Evolutionary conservation across 1,284 basidiomycete genomes (phyloP), one percentile per base, ranked within the genome.

Genomic region (Puccinia triticina): DNA sequence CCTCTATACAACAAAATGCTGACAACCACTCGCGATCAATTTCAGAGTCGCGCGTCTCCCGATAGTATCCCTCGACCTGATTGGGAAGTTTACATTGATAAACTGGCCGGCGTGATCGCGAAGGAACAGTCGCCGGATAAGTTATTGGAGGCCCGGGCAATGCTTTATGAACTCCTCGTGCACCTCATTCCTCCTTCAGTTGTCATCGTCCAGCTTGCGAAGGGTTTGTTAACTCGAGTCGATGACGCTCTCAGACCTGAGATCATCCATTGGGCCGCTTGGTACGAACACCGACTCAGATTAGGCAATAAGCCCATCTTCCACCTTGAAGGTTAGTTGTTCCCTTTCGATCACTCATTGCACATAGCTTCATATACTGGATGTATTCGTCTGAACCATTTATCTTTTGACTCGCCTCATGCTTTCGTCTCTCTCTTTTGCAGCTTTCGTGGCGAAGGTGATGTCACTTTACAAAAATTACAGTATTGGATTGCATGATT

Each of bases 121-220:
- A 90, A 91, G 84, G 94, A 98, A 85, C 97, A 98, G 88, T 91
- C 92, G n/a, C 95, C 97, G 18, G 91, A 92, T 83, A 91, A 92
- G 80, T 91, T 99, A 74, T 93, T 98, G 89, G 94, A 95, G 86
- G 93, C 98, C 14, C 91, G 97, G 79, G 90, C 91, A 53, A 98
- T 96, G 88, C 90, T 98, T 76, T 99, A 99, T 87, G 97, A 99
- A 88, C 89, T 99, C 71, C 89, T 99, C 83, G 94, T 93, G 83
- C 97, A 99, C 87, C 98, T 96, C 87, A 98, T 99, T 87, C 97
- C 97, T n/a, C 93, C 97, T 1, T 93, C 93, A 0, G 89, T 96
- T 61, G 91, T 98, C 69, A 87, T 98, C 69, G 95, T 46, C 94
- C 97, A 94, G 0, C 91, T 97, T 61, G 92, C 95, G 14, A 94